Base-by-base conservation (phyloP, 768 basidiomycete species). In the Rubroboletus pulcherrimus region DNA sequence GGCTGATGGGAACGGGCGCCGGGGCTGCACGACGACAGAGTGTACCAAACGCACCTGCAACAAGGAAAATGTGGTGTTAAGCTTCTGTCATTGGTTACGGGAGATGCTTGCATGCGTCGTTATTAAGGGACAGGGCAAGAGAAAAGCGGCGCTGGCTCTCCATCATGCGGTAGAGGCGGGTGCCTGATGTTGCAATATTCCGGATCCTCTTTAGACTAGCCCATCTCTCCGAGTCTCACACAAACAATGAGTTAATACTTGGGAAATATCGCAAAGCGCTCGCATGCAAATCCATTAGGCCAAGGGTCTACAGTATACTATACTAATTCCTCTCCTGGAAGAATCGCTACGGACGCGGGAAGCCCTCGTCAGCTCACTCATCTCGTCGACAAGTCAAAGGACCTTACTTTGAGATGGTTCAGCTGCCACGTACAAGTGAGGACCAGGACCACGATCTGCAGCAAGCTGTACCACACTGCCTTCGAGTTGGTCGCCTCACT, bases 401-500 rank as follows among this genome's bases (percentile, higher is more conserved):
- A 34, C 73, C 83, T 66, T 64, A 93, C 91, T 77, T 85, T 91
- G 55, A 99, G 77, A 80, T 98, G 91, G 66, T 91, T 79, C 68
- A 97, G 76, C 72, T 98, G 97, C 95, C 96, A 98, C 31, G 82
- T 77, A 64, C 92, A 98, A 2, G 95, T 96, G 17, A 75, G 82
- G 43, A 98, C 71, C 41, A 99, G 74, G 11, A 96, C 86, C 14
- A 81, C 72, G 55, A 98, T 92, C 78, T 99, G 96, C 34, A 83
- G 79, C 29, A 98, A 45, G 65, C 87, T 93, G 73, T 97, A 98
- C 92, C 93, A 98, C 43, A 98, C 90, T 1, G 97, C 94, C 56
- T 86, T 77, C n/a, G 87, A 75, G 74, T 99, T 99, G 38, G 93
- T 96, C 15, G 73, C 71, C 73, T 99, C 97, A 63, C 91, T 94